phyloP scores from a whole-genome alignment of 192 early-diverging fungal genomes.

The Gorgonomyces haynaldii region DNA sequence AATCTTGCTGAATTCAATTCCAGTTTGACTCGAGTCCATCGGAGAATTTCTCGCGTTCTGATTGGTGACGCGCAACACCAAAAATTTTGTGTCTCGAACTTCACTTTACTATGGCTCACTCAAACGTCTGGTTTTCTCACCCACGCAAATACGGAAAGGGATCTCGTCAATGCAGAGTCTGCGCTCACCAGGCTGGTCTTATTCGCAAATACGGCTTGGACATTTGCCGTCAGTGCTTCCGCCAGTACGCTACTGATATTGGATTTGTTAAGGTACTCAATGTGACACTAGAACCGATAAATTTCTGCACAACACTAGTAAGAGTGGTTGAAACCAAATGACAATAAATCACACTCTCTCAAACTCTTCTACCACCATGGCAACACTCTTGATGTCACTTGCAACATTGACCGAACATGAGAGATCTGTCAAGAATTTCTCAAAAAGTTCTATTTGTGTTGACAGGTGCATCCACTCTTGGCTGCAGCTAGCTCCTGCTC shows the following conservation, averaged over 20 bases:
- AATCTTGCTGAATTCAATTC: too few species aligned
- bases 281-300: too few species aligned
- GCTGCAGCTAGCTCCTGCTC: not conserved
- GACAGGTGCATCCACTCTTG: not conserved
- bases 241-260: constrained; percentile 95
- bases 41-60: too few species aligned
- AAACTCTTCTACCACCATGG: not conserved
- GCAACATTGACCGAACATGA: too few species aligned
- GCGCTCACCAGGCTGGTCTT: constrained; percentile 98
- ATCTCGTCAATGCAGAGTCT: constrained; percentile 97
- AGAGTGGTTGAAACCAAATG: too few species aligned
- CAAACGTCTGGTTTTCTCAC: constrained; percentile 94
- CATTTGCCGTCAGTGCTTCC: constrained; percentile 99
- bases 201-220: constrained; percentile 99
- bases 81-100: too few species aligned
- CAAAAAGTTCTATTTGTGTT: not conserved
- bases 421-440: too few species aligned
- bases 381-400: not conserved
- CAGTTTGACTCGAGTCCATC: too few species aligned
- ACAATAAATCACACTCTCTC: not conserved
- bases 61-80: too few species aligned
- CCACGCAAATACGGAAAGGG: constrained; percentile 96
- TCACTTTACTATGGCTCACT: constrained; percentile 83
- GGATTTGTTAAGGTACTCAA: constrained; percentile 97
- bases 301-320: too few species aligned